These are phyloP conservation scores for Micractinium sp. DNA, from an alignment of 139 green algal genomes.

Conservation along the genomic window DNA sequence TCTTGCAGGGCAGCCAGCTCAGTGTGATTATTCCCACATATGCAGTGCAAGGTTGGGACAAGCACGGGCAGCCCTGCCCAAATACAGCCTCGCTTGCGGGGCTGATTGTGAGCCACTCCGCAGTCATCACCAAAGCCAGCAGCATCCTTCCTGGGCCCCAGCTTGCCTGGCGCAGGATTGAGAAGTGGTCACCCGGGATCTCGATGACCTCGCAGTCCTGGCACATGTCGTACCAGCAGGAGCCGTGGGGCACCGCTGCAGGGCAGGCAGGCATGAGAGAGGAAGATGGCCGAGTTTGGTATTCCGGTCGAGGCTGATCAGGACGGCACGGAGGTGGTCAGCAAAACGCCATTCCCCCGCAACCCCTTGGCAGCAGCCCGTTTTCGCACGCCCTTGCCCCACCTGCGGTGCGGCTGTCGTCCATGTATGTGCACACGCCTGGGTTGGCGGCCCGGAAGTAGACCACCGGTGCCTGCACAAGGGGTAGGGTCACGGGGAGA, in stretches of 20 bases:
- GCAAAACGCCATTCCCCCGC: no score
- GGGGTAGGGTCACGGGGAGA: neutral
- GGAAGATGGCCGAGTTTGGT: neutral
- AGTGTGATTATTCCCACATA: no score
- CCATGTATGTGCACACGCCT: conserved; percentile 86
- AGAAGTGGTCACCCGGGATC: conserved; percentile 89
- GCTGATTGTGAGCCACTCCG: no score
- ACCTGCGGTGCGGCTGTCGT: conserved; percentile 63
- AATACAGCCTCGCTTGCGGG: no score
- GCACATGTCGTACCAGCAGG: conserved; percentile 76
- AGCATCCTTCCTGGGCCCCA: neutral
- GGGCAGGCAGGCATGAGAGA: neutral
- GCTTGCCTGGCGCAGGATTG: conserved; percentile 74
- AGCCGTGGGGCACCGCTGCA: conserved; percentile 67
- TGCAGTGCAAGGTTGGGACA: no score
- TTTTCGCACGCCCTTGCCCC: no score
- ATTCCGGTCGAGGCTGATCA: no score
- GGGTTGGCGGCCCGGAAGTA: conserved; percentile 76
- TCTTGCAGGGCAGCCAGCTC: no score
- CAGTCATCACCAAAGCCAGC: no score
- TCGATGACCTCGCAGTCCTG: conserved; percentile 72
- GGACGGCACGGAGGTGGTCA: neutral
- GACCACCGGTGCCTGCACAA: conserved; percentile 53
- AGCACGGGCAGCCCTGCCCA: no score
- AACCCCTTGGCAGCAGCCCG: no score